These are phyloP conservation scores for Moricandia arvensis DNA, from an alignment of 345 rosid genomes.

Conservation along the genomic window DNA sequence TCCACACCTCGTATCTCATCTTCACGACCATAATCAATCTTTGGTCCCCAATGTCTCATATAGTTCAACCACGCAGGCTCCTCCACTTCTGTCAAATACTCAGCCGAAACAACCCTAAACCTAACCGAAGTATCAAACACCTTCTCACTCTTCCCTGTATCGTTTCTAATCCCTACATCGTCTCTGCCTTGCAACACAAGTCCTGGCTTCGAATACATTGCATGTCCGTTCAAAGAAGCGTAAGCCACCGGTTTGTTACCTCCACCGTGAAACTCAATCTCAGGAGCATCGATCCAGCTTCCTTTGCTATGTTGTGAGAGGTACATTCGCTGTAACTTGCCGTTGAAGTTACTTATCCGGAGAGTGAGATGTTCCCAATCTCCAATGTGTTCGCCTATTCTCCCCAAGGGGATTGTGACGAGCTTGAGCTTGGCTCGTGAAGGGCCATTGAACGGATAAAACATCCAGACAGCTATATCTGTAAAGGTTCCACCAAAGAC, in stretches of 20 bases:
- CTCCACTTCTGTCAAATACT: slow-evolving; percentile 38
- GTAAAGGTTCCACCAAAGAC: slow-evolving; percentile 71
- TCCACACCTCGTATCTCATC: slow-evolving; percentile 51
- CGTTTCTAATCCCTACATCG: slow-evolving; percentile 64
- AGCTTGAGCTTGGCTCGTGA: slow-evolving; percentile 63
- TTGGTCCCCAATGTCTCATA: slow-evolving; percentile 78
- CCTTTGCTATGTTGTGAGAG: slow-evolving; percentile 79
- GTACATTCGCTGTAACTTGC: slow-evolving; percentile 53
- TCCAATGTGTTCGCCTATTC: slow-evolving; percentile 76
- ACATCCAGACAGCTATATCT: slow-evolving; percentile 71
- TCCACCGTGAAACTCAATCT: slow-evolving; percentile 55
- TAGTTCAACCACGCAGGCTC: slow-evolving; percentile 72
- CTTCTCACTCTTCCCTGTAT: slow-evolving; percentile 57
- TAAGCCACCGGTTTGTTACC: slow-evolving; percentile 59
- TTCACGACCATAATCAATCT: slow-evolving; percentile 49
- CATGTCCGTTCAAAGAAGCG: slow-evolving; percentile 75
- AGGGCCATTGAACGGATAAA: slow-evolving; percentile 83
- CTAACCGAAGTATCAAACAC: slow-evolving; percentile 46
- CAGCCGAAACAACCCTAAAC: slow-evolving; percentile 51
- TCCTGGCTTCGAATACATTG: slow-evolving; percentile 73
- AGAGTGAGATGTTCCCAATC: slow-evolving; percentile 94
- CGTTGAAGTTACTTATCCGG: slow-evolving; percentile 76
- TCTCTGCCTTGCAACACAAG: slow-evolving; percentile 68
- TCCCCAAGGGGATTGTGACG: slow-evolving; percentile 52
- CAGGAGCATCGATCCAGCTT: slow-evolving; percentile 59